Base-by-base conservation (phyloP, 768 basidiomycete species). In the Austroboletus festivus region DNA sequence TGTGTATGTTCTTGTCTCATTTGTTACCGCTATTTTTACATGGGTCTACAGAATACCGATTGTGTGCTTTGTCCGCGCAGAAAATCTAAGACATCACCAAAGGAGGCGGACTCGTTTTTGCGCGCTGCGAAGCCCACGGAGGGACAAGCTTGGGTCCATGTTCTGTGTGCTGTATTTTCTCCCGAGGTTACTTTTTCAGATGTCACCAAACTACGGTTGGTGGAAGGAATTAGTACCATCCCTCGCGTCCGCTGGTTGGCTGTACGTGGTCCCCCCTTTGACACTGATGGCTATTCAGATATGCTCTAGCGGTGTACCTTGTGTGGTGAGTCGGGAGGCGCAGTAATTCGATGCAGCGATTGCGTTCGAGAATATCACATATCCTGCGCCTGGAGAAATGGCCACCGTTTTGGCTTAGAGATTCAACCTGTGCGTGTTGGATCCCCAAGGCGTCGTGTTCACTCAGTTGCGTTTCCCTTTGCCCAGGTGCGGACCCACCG, bases 401-500 rank as follows among this genome's bases (percentile, higher is more conserved):
- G 86, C 0, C 82, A 86, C 71, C 85, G 76, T 55, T 93, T 98
- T 56, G 93, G 91, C 23, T 96, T 99, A 67, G 94, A 98, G 71
- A 80, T 98, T 34, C 86, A 86, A 58, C 78, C 85, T 30, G 92
- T 88, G 55, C 61, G 85, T 69, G 16, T 22, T 8, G 16, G n/a
- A n/a, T n/a, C n/a, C n/a, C n/a, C n/a, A n/a, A n/a, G n/a, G n/a
- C n/a, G 15, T 47, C 22, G 44, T 16, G 19, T 35, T 43, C 12
- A 51, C 38, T 20, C 20, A 16, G 15, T 20, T 15, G 3, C 34
- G 6, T 18, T 13, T 16, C 13, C 23, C 10, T 48, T 9, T 26
- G 4, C 30, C 33, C 59, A 93, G 91, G 83, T 88, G 11, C 92
- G 92, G 69, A 80, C 80, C 44, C 86, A 81, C 51, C 77, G 86